Base-by-base conservation (phyloP, 352 stramenopile species). In the Thalassiosira hispida region DNA sequence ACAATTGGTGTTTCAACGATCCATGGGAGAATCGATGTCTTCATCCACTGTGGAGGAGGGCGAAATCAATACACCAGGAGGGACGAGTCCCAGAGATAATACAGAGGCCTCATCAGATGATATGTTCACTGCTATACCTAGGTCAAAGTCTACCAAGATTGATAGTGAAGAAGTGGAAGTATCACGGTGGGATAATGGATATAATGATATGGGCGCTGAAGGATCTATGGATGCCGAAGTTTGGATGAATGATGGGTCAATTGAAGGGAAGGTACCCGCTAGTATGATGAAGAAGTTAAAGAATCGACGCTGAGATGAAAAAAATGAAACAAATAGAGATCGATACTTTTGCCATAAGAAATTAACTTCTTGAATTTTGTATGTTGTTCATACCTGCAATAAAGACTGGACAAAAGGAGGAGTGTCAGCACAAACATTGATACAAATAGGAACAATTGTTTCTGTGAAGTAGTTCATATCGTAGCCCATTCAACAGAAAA, bases 181-280 rank as follows among this genome's bases (percentile, higher is more conserved):
- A 47, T 73, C 77, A 51, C 61, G 82, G 60, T 92, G 84, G 86
- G 51, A 88, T 31, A 70, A 44, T 8, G 73, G 59, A 62, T 60
- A 51, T n/a, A 70, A 66, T 35, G 52, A 80, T 9, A 27, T 85
- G 49, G 40, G 87, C 75, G 62, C 71, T 35, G 88, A 92, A 77
- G 86, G n/a, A n/a, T n/a, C n/a, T n/a, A n/a, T n/a, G n/a, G 40
- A 88, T 78, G 60, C 68, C 27, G 88, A 92, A 77, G 86, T 93
- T 49, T 92, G 86, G 84, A 73, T 93, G 23, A 92, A 91, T 59
- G 76, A 93, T 44, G 86, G 86, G 11, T 84, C 76, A 11, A 89
- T 92, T 65, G 86, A 92, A 77, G 81, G 83, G 25, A 90, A 86
- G 56, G 64, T 90, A n/a, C 83, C 86, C 23, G 35, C 65, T 20